phyloP scores from a whole-genome alignment of 805 yeast species.

The Vanderwaltozyma verrucispora region DNA sequence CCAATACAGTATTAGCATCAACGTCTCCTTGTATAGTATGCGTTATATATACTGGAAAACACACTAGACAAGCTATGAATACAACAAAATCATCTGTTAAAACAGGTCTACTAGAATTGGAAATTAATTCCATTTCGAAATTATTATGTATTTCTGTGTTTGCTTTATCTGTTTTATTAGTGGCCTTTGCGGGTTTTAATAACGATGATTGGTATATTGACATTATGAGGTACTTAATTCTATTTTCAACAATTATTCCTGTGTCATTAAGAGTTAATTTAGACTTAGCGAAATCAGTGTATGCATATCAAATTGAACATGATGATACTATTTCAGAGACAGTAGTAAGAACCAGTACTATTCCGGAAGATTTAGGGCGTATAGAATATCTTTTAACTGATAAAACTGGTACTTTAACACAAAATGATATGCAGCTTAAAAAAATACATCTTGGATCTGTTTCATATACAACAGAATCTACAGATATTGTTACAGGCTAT shows the following conservation, averaged over 20 bases:
- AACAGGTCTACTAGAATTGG: slow-evolving; percentile 80
- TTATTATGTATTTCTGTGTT: slow-evolving; percentile 83
- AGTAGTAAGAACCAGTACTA: slow-evolving; percentile 91
- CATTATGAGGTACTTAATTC: slow-evolving; percentile 77
- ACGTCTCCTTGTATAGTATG: slow-evolving; percentile 81
- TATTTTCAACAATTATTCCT: slow-evolving; percentile 92
- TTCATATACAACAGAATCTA: slow-evolving; percentile 82
- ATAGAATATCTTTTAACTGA: slow-evolving; percentile 87
- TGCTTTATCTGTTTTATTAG: slow-evolving; percentile 61
- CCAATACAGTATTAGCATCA: slow-evolving; percentile 92
- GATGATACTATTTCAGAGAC: slow-evolving; percentile 76
- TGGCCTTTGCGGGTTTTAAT: slow-evolving; percentile 68
- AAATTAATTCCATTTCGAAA: slow-evolving; percentile 81
- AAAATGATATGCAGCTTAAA: slow-evolving; percentile 94
- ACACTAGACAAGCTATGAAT: slow-evolving; percentile 92
- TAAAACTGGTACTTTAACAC: slow-evolving; percentile 95
- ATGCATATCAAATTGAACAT: slow-evolving; percentile 89
- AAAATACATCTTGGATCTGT: slow-evolving; percentile 88
- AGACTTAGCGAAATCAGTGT: slow-evolving; percentile 91
- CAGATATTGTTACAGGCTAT: slow-evolving; percentile 76
- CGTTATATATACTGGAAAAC: slow-evolving; percentile 80
- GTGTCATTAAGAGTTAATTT: slow-evolving; percentile 89
- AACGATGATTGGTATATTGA: slow-evolving; percentile 76
- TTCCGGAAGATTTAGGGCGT: slow-evolving; percentile 95
- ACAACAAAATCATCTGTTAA: slow-evolving; percentile 82